Conservation (phyloP, 768 basidiomycete species). For the Leccinum subgranulosum region DNA sequence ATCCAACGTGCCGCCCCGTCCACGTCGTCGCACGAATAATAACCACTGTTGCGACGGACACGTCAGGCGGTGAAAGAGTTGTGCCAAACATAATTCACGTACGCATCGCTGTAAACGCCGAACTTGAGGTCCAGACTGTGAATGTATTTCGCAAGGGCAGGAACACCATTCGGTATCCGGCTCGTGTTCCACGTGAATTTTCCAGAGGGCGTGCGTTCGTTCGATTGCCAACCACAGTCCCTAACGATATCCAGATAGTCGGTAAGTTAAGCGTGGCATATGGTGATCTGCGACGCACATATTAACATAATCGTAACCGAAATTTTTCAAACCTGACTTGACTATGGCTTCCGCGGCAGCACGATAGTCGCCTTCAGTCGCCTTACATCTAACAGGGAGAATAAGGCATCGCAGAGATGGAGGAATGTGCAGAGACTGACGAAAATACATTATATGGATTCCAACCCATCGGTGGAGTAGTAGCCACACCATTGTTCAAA, state of each 20-base stretch:
- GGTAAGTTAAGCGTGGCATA: background rate
- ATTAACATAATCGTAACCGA: constrained; percentile 9
- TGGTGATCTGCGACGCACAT: background rate
- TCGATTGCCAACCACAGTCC: constrained; percentile 15
- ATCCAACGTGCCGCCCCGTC: background rate
- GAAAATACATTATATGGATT: constrained; percentile 15
- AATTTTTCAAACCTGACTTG: background rate
- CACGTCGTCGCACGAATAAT: constrained; percentile 3
- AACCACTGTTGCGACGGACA: constrained; percentile 4
- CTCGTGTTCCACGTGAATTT: constrained; percentile 8
- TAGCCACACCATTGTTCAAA: constrained; percentile 11
- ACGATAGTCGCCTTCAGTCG: constrained; percentile 5
- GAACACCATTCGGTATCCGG: constrained; percentile 11
- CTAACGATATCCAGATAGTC: background rate
- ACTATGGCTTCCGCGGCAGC: constrained; percentile 6
- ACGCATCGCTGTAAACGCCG: constrained; percentile 14
- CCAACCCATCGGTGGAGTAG: constrained; percentile 16
- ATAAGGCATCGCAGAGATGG: background rate
- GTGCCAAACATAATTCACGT: background rate
- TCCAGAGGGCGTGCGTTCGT: constrained; percentile 1
- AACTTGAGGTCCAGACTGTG: constrained; percentile 10
- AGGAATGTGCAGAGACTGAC: background rate
- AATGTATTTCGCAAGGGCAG: constrained; percentile 8
- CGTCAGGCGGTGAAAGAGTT: background rate
- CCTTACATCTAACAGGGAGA: constrained; percentile 3